Evolutionary conservation across 306 rosid genomes (phyloP), one percentile per base, ranked within the genome.

Genomic region (Alnus glutinosa): DNA sequence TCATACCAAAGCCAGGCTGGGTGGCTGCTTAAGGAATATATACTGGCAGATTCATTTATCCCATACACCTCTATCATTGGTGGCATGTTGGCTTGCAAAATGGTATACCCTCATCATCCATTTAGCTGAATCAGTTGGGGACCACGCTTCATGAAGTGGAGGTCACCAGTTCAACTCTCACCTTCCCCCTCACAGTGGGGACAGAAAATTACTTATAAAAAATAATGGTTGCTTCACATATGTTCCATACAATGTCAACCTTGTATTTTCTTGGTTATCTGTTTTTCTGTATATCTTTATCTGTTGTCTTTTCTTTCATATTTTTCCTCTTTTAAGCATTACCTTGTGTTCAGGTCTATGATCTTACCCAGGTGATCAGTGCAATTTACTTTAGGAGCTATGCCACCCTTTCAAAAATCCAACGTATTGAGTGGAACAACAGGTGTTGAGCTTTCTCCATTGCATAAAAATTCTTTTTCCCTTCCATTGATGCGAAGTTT

Each of bases 361-460:
- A 91, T 83, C 86, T 91, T 59, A 88, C 89, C 75, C 94, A 90
- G 81, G 81, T 86, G 76, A 71, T 91, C 73, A 87, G 98, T 79
- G 79, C 87, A 49, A 75, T 85, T 73, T 90, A 91, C 84, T 95
- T 92, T 78, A 95, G 91, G 91, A 88, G 93, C 86, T 95, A 92
- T 84, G 88, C 97, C 34, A 88, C 87, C 66, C 98, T 95, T 73
- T 81, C 96, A 50, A 87, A 81, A 79, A 37, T 90, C 70, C 97
- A 91, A 78, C 92, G 92, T 16, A 66, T 77, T 52, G 97, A 95
- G 87, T 95, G 98, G 98, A 93, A 90, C 79, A 95, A 88, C 87
- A 88, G 98, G 98, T 95, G 76, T 42, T 75, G 70, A 61, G 79
- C 9, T 36, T 78, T 78, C 77, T 59, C 47, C 77, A 48, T 81